Evolutionary conservation across 2,329 filamentous ascomycete genomes (phyloP).

Genomic region (Bipolaris oryzae): DNA sequence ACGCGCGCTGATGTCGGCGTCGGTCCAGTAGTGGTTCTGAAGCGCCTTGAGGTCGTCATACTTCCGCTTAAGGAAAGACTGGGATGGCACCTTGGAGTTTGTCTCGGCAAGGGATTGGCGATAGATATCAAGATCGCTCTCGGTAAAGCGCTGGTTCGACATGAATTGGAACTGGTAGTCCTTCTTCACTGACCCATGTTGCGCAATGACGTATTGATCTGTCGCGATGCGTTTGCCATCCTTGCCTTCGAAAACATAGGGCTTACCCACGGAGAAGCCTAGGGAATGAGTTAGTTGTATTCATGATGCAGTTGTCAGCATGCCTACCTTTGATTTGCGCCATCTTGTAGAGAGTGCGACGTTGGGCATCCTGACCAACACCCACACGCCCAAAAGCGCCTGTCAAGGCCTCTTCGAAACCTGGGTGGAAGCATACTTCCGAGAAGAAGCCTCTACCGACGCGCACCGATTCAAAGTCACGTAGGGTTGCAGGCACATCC

Average conservation of each 20-base stretch:
- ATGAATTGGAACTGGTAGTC: slow-evolving; percentile 90
- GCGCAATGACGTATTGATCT: slow-evolving; percentile 80
- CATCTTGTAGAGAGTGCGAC: slow-evolving; percentile 83
- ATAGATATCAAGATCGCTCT: slow-evolving; percentile 83
- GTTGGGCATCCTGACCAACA: slow-evolving; percentile 77
- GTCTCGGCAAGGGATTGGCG: slow-evolving; percentile 73
- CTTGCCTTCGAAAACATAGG: slow-evolving; percentile 78
- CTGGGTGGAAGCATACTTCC: slow-evolving; percentile 90
- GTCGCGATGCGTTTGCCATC: slow-evolving; percentile 81
- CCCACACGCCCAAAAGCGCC: slow-evolving; percentile 87
- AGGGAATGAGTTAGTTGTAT: slow-evolving; percentile 29
- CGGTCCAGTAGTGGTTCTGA: slow-evolving; percentile 80
- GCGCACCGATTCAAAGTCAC: slow-evolving; percentile 83
- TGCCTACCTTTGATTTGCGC: slow-evolving; percentile 79
- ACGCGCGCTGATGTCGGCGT: slow-evolving; percentile 80
- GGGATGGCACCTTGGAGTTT: slow-evolving; percentile 74
- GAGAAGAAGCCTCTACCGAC: slow-evolving; percentile 86
- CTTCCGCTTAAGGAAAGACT: slow-evolving; percentile 70
- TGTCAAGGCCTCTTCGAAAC: slow-evolving; percentile 79
- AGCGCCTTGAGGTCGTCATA: slow-evolving; percentile 80
- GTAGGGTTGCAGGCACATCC: slow-evolving; percentile 71
- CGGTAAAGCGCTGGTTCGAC: slow-evolving; percentile 84
- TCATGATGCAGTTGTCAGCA: neutral
- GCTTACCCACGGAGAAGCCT: slow-evolving; percentile 79
- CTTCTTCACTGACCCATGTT: slow-evolving; percentile 81